Evolutionary conservation across 139 green algal species (phyloP).

Genomic region (Mesostigma viride): DNA sequence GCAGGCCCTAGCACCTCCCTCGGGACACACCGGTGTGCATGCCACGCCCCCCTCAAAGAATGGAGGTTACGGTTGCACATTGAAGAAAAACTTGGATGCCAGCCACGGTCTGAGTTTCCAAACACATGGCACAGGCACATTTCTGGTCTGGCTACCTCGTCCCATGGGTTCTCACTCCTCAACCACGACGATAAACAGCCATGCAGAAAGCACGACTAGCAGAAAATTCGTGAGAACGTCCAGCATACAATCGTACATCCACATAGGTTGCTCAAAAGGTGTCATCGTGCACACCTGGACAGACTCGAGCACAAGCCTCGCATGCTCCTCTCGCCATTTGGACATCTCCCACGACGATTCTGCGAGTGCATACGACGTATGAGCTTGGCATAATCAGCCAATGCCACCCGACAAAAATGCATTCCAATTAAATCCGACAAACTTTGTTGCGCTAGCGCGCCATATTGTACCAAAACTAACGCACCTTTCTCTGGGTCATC

Average conservation of each 20-base stretch:
- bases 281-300: constrained; percentile 4
- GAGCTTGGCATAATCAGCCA: background rate
- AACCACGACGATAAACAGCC: background rate
- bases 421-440: background rate
- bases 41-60: no score
- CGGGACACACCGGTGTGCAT: no score
- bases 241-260: constrained; percentile 3
- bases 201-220: background rate
- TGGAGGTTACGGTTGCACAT: no score
- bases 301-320: background rate
- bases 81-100: no score
- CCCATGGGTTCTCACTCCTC: background rate
- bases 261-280: background rate
- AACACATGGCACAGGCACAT: background rate
- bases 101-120: background rate
- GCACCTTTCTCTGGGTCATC: background rate
- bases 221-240: background rate
- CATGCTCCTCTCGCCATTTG: constrained; percentile 9
- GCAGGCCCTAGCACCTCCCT: no score
- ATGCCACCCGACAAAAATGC: background rate
- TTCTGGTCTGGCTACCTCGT: background rate
- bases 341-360: background rate
- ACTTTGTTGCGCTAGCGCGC: background rate
- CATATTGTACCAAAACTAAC: background rate
- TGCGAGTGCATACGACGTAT: background rate